Percentiles rank a stretch among this genome's conserved stretches.
Conservation (phyloP, 2,329 filamentous ascomycete genomes). For the Incumbomyces lentus region DNA sequence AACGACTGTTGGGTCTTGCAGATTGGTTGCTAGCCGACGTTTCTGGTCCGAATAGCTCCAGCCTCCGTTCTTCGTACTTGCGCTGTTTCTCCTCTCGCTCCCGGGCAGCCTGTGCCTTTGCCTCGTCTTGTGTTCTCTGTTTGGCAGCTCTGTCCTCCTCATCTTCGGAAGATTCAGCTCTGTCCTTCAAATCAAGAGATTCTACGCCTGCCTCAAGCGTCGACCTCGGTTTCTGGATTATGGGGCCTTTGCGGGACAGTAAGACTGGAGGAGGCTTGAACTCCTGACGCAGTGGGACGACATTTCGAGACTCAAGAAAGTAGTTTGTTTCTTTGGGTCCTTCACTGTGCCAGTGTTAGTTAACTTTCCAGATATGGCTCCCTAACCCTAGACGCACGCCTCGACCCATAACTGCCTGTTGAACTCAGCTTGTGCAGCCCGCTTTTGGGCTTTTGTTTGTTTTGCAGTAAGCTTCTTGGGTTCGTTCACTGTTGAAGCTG, state of each 20-base stretch:
- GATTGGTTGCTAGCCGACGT: conserved; percentile 20
- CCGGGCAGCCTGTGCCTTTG: conserved; percentile 63
- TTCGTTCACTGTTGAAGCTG: conserved; percentile 15
- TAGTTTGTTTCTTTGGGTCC: conserved; percentile 58
- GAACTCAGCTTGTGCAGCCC: conserved; percentile 69
- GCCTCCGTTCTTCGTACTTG: conserved; percentile 78
- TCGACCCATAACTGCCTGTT: conserved; percentile 84
- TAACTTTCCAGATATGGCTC: not conserved
- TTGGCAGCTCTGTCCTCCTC: conserved; percentile 50
- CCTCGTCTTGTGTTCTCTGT: conserved; percentile 62
- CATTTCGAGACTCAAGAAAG: conserved; percentile 55
- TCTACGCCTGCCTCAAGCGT: conserved; percentile 11
- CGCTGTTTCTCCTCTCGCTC: conserved; percentile 84
- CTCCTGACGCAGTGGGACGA: conserved; percentile 54
- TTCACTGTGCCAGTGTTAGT: conserved; percentile 44
- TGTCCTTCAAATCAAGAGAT: conserved; percentile 33
- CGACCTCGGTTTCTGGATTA: conserved; percentile 12
- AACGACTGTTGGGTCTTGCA: conserved; percentile 20
- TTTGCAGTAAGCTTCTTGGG: conserved; percentile 40
- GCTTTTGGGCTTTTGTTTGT: conserved; percentile 63
- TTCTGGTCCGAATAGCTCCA: conserved; percentile 68
- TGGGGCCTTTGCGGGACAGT: conserved; percentile 59
- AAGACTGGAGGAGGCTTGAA: conserved; percentile 79
- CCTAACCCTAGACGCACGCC: conserved; percentile 48
- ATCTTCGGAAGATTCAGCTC: conserved; percentile 51